These are phyloP conservation scores for Phytophthora kernoviae DNA, from an alignment of 352 stramenopile species.

Conservation along the genomic window DNA sequence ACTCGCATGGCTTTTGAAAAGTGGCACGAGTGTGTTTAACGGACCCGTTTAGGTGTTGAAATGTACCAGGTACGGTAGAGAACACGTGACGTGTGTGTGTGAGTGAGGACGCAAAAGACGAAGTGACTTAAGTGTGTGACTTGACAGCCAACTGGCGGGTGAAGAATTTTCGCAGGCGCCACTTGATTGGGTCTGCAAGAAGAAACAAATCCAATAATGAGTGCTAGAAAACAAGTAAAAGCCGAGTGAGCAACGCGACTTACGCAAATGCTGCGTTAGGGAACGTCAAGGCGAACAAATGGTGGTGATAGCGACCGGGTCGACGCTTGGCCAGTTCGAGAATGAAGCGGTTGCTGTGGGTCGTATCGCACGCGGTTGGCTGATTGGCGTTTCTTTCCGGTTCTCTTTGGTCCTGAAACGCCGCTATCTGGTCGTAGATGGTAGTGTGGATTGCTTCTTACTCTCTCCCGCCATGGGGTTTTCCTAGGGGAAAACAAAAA, in stretches of 20 bases:
- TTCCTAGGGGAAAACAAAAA: conserved; percentile 8
- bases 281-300: conserved; percentile 17
- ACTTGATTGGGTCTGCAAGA: not conserved
- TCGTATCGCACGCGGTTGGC: conserved; percentile 4
- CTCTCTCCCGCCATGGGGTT: not conserved
- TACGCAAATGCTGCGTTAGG: conserved; percentile 25
- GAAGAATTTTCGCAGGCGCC: conserved; percentile 11
- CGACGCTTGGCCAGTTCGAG: conserved; percentile 9
- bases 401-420: not conserved
- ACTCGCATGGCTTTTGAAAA: conserved; percentile 23
- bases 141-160: conserved; percentile 9
- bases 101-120: conserved; percentile 15
- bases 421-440: not conserved
- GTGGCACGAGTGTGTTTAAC: no score
- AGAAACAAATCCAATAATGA: conserved; percentile 14
- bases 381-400: not conserved
- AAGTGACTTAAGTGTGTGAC: conserved; percentile 13
- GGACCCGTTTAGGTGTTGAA: not conserved
- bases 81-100: no score
- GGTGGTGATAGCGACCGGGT: not conserved
- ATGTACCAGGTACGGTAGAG: not conserved
- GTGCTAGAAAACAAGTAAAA: conserved; percentile 20
- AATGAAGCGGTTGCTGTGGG: conserved; percentile 16
- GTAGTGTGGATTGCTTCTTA: not conserved
- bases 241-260: conserved; percentile 25